Base-by-base conservation (phyloP, 1,284 basidiomycete species). In the Vanrija pseudolonga region DNA sequence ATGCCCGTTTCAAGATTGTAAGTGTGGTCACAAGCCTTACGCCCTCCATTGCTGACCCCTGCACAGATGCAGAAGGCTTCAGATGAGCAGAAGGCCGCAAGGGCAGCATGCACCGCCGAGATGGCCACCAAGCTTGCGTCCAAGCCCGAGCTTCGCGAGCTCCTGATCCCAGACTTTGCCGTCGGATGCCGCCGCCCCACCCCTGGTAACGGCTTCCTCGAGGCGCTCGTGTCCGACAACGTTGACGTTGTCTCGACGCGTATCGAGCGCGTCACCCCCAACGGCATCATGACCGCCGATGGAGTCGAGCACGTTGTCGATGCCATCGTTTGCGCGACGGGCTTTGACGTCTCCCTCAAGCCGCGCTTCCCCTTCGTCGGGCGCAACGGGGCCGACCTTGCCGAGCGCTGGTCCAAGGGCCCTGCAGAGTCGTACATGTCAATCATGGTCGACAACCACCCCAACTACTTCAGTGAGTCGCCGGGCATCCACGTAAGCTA, bases 191-290 rank as follows among this genome's bases (percentile, higher is more conserved):
- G 59, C 41, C 57, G 72, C 4, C 62, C 67, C 1, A 74, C 72
- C 0, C 72, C 72, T 11, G 72, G 72, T 1, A 67, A 67, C 14
- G 72, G 72, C 3, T 74, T 68, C 59, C 66, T 74, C 55, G 71
- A 72, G 54, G 64, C 72, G 12, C 57, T 74, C 20, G 51, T 56
- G n/a, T 51, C 53, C 43, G 48, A 53, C 41, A 71, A 72, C 28
- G 69, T 72, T 26, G 53, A 62, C 9, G 57, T 69, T 38, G 58
- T 60, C 26, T 44, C 55, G 2, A 50, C 52, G 4, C 55, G 52
- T 45, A 61, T 68, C 47, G 55, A 53, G 22, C 48, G 51, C 20
- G 55, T 66, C 22, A 63, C 57, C 11, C 59, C 58, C 38, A 56
- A 50, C 18, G 66, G 66, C 5, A 53, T 68, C 45, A 54, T 65